These are phyloP conservation scores for Cryptosporidium ubiquitum DNA, from an alignment of 169 alveolate species.

Conservation along the genomic window DNA sequence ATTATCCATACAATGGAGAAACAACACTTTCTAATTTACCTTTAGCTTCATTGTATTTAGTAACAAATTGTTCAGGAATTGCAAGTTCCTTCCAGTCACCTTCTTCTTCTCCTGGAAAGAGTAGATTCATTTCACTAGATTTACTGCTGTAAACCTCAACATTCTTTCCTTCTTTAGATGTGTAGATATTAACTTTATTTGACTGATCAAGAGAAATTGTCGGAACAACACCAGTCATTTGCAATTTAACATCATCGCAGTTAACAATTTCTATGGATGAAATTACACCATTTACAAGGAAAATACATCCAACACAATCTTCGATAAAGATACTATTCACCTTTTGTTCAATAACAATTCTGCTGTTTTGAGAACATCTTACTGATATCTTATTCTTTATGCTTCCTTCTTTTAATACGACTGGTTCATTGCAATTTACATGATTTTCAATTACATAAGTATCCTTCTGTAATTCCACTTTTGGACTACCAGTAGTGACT, in stretches of 20 bases:
- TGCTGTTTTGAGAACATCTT: conserved; percentile 64
- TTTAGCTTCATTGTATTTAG: conserved; percentile 40
- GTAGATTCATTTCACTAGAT: conserved; percentile 76
- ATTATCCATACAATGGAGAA: conserved; percentile 60
- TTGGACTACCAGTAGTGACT: conserved; percentile 45
- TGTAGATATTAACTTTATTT: conserved; percentile 66
- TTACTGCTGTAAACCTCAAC: conserved; percentile 73
- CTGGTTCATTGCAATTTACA: conserved; percentile 29
- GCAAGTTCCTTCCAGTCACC: conserved; percentile 77
- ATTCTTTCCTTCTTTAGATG: conserved; percentile 40
- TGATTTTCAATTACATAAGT: conserved; percentile 44
- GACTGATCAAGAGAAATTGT: conserved; percentile 73
- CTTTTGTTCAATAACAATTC: conserved; percentile 67
- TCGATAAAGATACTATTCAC: conserved; percentile 71
- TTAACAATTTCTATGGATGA: conserved; percentile 72
- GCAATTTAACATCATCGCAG: conserved; percentile 68
- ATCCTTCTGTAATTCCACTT: conserved; percentile 60
- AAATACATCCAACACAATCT: conserved; percentile 70
- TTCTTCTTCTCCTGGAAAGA: conserved; percentile 73
- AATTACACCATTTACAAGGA: conserved; percentile 75
- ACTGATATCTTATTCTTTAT: conserved; percentile 51
- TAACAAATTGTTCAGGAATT: conserved; percentile 77
- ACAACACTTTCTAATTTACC: conserved; percentile 55
- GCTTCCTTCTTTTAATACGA: conserved; percentile 46
- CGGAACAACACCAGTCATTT: conserved; percentile 76